Percentiles rank a stretch among this genome's conserved stretches.
These are phyloP conservation scores for Aspergillus bertholletiae DNA, from an alignment of 495 filamentous ascomycete genomes.

Conservation along the genomic window DNA sequence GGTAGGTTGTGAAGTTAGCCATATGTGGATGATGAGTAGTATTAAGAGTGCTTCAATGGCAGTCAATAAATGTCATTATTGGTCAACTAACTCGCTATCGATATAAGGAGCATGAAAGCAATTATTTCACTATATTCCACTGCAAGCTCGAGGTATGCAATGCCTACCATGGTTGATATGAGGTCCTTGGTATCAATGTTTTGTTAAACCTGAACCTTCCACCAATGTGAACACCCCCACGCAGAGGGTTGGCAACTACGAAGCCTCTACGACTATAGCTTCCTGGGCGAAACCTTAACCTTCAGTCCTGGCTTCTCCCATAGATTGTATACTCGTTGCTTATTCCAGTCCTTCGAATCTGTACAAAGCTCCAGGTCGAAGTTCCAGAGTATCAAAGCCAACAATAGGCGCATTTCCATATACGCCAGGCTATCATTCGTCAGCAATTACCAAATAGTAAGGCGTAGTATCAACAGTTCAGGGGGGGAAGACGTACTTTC, in stretches of 20 bases:
- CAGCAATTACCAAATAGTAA: background rate
- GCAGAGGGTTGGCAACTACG: background rate
- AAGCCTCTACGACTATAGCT: background rate
- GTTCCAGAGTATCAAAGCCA: conserved; percentile 48
- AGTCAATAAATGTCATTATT: too few relatives aligned
- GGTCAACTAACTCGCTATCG: too few relatives aligned
- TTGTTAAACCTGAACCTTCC: too few relatives aligned
- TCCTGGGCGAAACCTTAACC: conserved; percentile 14
- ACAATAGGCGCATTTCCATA: conserved; percentile 51
- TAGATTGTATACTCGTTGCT: conserved; percentile 37
- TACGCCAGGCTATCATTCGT: conserved; percentile 43
- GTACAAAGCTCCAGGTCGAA: conserved; percentile 47
- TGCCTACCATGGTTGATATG: too few relatives aligned
- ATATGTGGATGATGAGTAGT: too few relatives aligned
- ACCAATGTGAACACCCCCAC: background rate
- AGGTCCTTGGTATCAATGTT: background rate
- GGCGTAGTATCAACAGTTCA: background rate
- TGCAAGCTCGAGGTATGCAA: too few relatives aligned
- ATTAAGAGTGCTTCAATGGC: too few relatives aligned
- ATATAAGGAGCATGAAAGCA: too few relatives aligned
- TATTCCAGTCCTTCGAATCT: conserved; percentile 31
- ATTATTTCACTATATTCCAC: too few relatives aligned
- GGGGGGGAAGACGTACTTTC: conserved; percentile 24
- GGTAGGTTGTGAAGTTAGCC: too few relatives aligned
- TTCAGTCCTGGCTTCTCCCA: conserved; percentile 46